Evolutionary conservation across 2,329 filamentous ascomycete genomes (phyloP).

Genomic region (Bipolaris sorokiniana): DNA sequence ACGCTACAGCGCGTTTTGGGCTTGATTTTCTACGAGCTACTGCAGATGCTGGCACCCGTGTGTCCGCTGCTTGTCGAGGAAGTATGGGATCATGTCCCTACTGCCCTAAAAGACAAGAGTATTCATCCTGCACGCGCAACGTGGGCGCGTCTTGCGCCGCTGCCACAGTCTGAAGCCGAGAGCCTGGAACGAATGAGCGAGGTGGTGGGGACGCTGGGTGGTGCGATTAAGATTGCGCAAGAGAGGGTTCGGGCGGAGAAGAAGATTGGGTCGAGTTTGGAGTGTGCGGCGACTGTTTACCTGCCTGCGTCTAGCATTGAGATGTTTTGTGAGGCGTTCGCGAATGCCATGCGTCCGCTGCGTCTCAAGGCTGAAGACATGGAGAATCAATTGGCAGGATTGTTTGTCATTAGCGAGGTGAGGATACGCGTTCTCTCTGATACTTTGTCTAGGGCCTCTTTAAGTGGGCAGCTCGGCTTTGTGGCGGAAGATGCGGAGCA

Average conservation of each 20-base stretch:
- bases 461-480: background rate
- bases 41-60: constrained; percentile 80
- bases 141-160: constrained; percentile 31
- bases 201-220: constrained; percentile 58
- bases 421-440: constrained; percentile 9
- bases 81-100: constrained; percentile 78
- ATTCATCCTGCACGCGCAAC: constrained; percentile 34
- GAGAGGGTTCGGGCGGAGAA: constrained; percentile 76
- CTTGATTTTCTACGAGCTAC: constrained; percentile 71
- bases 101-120: constrained; percentile 59
- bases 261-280: constrained; percentile 78
- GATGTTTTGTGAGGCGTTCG: background rate
- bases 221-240: constrained; percentile 74
- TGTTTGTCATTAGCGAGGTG: constrained; percentile 54
- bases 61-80: constrained; percentile 86
- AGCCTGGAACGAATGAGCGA: constrained; percentile 37
- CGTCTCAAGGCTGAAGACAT: background rate
- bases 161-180: constrained; percentile 11
- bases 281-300: constrained; percentile 67
- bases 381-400: constrained; percentile 43
- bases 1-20: constrained; percentile 64
- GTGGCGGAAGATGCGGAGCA: constrained; percentile 5
- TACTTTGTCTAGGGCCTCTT: background rate
- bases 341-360: constrained; percentile 10
- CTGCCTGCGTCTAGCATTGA: background rate